Evolutionary conservation across 176 grass and related monocot species (phyloP), one percentile per base, ranked within the genome.

Genomic region (Hordeum vulgare): DNA sequence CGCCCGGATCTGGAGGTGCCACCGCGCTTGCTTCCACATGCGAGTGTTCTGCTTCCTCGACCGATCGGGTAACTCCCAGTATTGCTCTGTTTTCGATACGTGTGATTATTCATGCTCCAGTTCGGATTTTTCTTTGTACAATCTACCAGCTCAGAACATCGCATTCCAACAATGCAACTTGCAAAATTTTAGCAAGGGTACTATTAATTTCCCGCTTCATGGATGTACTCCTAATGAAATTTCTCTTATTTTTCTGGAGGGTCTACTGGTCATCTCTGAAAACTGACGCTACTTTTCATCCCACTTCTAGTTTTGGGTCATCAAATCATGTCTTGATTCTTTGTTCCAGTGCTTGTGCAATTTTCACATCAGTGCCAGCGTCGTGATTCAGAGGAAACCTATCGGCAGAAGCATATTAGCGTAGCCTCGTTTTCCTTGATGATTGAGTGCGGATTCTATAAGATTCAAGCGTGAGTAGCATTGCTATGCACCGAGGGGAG

Each of bases 21-120:
- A 92, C 28, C 74, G 85, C n/a, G 25, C 78, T 8, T 80, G 80
- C 23, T 88, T 93, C n/a, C 85, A 85, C 80, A 85, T 69, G 69
- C 86, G 93, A 21, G 73, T 98, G 11, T 95, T 95, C 73, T 87
- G 91, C 82, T 91, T 98, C 39, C 42, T 60, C 11, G 89, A 90
- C 75, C 77, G 84, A 14, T 80, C 89, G 9, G 89, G 93, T 95
- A 86, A 62, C 0, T 9, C 68, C 10, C 24, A 15, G 59, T 5
- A 1, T 1, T 42, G 23, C 12, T 27, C 45, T 67, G 0, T 56
- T 40, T 41, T 72, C 3, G 51, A 20, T 20, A 1, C 49, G 17
- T 51, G 20, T 18, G 11, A 18, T 54, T 54, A n/a, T 53, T 53
- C 20, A 23, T 58, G 54, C 0, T 58, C 21, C 7, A 58, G 4